Base-by-base conservation (phyloP, 2,329 filamentous ascomycete species). In the Fusarium buharicum region DNA sequence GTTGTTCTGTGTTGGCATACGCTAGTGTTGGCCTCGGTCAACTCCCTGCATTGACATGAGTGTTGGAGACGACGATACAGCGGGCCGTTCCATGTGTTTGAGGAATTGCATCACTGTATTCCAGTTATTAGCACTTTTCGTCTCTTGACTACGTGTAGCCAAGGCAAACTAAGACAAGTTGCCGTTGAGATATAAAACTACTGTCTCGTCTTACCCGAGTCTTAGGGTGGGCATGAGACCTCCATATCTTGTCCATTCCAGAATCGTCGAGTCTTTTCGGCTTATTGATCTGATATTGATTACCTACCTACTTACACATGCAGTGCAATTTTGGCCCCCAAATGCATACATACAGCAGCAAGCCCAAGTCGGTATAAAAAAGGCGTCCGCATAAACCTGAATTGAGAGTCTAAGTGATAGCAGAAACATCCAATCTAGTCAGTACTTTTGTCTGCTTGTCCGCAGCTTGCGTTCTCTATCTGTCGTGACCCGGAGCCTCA, bases 71-170 rank as follows among this genome's bases (percentile, higher is more conserved):
- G 38, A 58, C 39, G 44, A 30, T 31, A 50, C 9, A 50, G 51
- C 61, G 61, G 61, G 56, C 61, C 61, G 61, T 56, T 38, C 55
- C 61, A 65, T 65, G 36, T 48, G 61, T 65, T 51, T 57, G 48
- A 51, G 48, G 38, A 34, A 38, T 49, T 46, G 37, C 6, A n/a
- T 14, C 20, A 44, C 52, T 47, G 37, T 44, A 47, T 49, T 37
- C 18, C 46, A 57, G 50, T 40, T 17, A 31, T 31, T 30, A 45
- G 22, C 17, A 36, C 38, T 44, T 27, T 50, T 27, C n/a, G 20
- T 27, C 20, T 33, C 28, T 53, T 37, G 22, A 55, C 27, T 38
- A 40, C 20, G 27, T 17, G 36, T 20, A 41, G 36, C 45, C 24
- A 50, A 61, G 37, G 30, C 37, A 44, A 22, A 10, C 46, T 45